These are phyloP conservation scores for Neonectria ditissima DNA, from an alignment of 2,329 filamentous ascomycete species.

Conservation along the genomic window DNA sequence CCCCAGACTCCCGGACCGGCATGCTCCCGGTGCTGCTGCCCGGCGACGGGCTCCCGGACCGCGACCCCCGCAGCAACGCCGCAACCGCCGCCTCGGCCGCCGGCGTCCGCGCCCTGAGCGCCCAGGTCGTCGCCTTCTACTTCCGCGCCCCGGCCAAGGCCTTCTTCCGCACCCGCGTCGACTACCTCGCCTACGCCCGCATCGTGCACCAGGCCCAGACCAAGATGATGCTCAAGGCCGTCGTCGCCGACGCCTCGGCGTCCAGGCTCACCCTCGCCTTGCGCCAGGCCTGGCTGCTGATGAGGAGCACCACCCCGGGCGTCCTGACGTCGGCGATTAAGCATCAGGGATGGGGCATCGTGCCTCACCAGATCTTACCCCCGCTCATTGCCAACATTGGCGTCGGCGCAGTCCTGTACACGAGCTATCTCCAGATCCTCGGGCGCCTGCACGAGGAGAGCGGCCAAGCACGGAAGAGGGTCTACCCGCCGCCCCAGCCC, in stretches of 20 bases:
- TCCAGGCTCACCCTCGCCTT: slow-evolving; percentile 50
- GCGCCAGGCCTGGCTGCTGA: slow-evolving; percentile 59
- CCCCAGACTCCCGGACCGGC: slow-evolving; percentile 43
- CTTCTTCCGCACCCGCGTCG: slow-evolving; percentile 90
- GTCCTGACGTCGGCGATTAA: slow-evolving; percentile 75
- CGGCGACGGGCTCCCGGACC: slow-evolving; percentile 56
- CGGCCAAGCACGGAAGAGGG: slow-evolving; percentile 65
- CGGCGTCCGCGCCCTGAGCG: slow-evolving; percentile 83
- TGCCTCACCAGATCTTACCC: slow-evolving; percentile 82
- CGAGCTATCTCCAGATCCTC: slow-evolving; percentile 78
- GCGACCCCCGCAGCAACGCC: slow-evolving; percentile 64
- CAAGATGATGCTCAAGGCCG: slow-evolving; percentile 51
- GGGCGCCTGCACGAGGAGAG: slow-evolving; percentile 75
- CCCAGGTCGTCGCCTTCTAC: slow-evolving; percentile 89
- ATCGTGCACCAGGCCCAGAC: slow-evolving; percentile 62
- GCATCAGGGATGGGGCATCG: slow-evolving; percentile 78
- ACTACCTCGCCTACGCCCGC: slow-evolving; percentile 76
- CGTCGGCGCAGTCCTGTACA: slow-evolving; percentile 81
- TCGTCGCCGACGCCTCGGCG: slow-evolving; percentile 49
- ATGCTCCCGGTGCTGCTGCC: slow-evolving; percentile 60
- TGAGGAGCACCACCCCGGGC: slow-evolving; percentile 76
- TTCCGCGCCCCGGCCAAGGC: slow-evolving; percentile 92
- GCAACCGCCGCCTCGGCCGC: slow-evolving; percentile 85
- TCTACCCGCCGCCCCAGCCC: slow-evolving; percentile 76
- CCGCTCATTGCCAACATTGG: slow-evolving; percentile 80